Base-by-base conservation (phyloP, 257 asterid genomes). In the Lantana camara region DNA sequence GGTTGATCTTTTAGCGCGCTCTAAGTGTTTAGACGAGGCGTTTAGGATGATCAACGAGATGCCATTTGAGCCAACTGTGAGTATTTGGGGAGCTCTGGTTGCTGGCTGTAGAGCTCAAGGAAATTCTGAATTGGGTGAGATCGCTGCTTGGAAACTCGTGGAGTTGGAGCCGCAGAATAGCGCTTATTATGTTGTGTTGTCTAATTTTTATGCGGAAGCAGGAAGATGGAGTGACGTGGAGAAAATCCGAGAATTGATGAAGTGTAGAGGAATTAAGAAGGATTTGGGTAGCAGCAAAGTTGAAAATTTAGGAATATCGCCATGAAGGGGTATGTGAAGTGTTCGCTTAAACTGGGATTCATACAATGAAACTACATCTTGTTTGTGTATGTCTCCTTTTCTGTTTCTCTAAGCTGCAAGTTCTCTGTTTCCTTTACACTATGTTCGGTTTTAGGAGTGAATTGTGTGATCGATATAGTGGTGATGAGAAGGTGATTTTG, bases 21-120 rank as follows among this genome's bases (percentile, higher is more conserved):
- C 75, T 0, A 76, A 81, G 63, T 59, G 64, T 60, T 57, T 82
- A 30, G 87, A 82, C 19, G 96, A 83, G 23, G 87, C 93, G 0
- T 19, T 57, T 12, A 61, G 71, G 37, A 22, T 83, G 69, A 83
- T 82, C 17, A 29, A 38, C 5, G 82, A 76, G 55, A 85, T 85
- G 90, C 92, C 85, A 1, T 72, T 80, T 57, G 75, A 76, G 66
- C 80, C 83, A 17, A 81, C 82, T 50, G 82, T 51, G 72, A 75
- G 79, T 59, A 72, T 81, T 9, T 90, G 93, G 95, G 96, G 96
- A 14, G 85, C 89, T 1, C 69, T 90, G 70, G 82, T 85, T 45
- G 68, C 76, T 34, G 85, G 86, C 32, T 72, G 88, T 60, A 75
- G 83, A 50, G 73, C 82, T 35, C 82, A 83, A 7, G 85, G 74